Base-by-base conservation (phyloP, 2,329 filamentous ascomycete species). In the Pseudogymnoascus sp. region DNA sequence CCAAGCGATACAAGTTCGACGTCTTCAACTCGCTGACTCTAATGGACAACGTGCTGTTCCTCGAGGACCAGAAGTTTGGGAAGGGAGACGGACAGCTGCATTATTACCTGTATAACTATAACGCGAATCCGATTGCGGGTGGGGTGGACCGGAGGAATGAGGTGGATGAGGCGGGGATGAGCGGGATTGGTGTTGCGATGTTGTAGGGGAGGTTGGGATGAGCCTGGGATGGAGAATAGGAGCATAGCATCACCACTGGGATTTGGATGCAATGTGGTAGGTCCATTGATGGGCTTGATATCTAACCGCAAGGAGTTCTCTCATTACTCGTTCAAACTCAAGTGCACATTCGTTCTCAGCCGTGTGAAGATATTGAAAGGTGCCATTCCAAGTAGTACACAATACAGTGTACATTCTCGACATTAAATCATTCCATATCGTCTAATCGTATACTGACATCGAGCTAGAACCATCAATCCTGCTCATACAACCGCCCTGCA, bases 101-200 rank as follows among this genome's bases (percentile, higher is more conserved):
- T 76, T 99, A 92, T 78, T 99, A 99, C 76, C 80, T 99, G 33
- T 99, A 95, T 82, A 99, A 99, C 77, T 99, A 97, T 80, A 86
- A 91, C 63, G 90, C 91, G 11, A 87, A 90, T 65, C 86, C 87
- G n/a, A 89, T 99, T 70, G 79, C 85, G 0, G 92, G 94, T 59
- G 94, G 94, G 21, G 86, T 97, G 47, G 87, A 97, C 74, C 82
- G 83, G 70, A 85, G 83, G 71, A 96, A 95, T 73, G 78, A 85
- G 69, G 80, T 93, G 40, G 92, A 96, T 73, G 84, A 87, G 69
- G 86, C 87, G 63, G 83, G 84, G 66, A 84, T 92, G 73, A 94
- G 92, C 69, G 93, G 94, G 1, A 86, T 99, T 65, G 94, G 94
- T 40, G 84, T 96, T 72, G 91, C 96, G 23, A 92, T 96, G 86